A percentile compares a stretch with the other conserved stretches of the same genome.
These are phyloP conservation scores for Acacia pycnantha DNA, from an alignment of 331 rosid genomes.

Conservation along the genomic window DNA sequence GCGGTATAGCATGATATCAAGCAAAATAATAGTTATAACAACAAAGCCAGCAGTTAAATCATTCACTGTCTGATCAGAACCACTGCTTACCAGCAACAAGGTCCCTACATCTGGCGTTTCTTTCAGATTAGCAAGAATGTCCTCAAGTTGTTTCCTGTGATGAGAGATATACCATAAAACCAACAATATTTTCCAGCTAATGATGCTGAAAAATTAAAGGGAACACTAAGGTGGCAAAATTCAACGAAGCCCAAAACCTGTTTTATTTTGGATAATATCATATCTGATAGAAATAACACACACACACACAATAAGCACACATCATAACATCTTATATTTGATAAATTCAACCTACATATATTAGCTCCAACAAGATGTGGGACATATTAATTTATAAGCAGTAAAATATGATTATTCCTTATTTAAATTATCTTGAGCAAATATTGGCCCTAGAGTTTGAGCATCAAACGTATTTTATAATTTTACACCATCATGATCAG, in stretches of 20 bases:
- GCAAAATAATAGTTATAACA: slow-evolving; percentile 21
- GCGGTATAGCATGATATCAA: background rate
- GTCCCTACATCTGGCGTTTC: slow-evolving; percentile 98
- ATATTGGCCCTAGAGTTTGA: background rate
- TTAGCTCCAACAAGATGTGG: background rate
- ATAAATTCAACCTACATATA: slow-evolving; percentile 15
- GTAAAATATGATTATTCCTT: background rate
- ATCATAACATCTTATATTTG: background rate
- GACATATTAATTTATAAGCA: background rate
- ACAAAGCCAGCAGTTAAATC: slow-evolving; percentile 14
- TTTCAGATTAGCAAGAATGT: slow-evolving; percentile 73
- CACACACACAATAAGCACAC: no score
- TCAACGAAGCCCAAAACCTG: slow-evolving; percentile 5
- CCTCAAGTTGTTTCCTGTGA: slow-evolving; percentile 96
- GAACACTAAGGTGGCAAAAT: background rate
- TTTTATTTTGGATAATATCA: slow-evolving; percentile 5
- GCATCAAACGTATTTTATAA: slow-evolving; percentile 1
- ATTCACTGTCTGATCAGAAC: slow-evolving; percentile 5
- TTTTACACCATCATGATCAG: slow-evolving; percentile 8
- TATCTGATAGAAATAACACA: background rate
- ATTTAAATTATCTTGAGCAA: background rate
- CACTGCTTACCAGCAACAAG: slow-evolving; percentile 67
- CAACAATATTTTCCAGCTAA: slow-evolving; percentile 1
- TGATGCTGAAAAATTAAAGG: slow-evolving; percentile 14
- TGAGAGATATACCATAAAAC: slow-evolving; percentile 35